A percentile compares a stretch with the other conserved stretches of the same genome.
Conservation (phyloP, 345 rosid genomes). For the Nasturtium officinale region DNA sequence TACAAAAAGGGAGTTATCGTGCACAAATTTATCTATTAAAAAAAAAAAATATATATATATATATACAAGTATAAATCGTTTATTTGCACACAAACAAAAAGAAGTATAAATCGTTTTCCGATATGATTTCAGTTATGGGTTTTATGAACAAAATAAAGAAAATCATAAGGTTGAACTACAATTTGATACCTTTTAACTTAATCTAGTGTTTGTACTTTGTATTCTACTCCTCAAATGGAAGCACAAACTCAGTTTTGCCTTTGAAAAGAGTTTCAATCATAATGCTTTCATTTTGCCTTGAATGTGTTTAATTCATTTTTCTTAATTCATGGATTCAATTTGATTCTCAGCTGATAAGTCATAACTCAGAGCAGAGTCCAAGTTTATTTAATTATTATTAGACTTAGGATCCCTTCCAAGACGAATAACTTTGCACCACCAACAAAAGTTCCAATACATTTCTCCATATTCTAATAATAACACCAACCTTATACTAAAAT, state of each 20-base stretch:
- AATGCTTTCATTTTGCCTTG: not conserved
- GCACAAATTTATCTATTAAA: not conserved
- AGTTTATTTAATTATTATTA: not conserved
- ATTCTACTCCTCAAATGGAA: conserved; percentile 5
- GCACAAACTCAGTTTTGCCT: not conserved
- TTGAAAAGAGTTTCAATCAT: not conserved
- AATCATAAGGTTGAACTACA: not conserved
- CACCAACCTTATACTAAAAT: conserved; percentile 5
- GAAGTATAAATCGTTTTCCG: not conserved
- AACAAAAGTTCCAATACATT: not conserved
- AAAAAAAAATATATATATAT: no score
- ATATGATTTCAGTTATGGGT: not conserved
- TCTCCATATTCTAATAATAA: not conserved
- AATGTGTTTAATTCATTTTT: not conserved
- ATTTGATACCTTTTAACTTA: not conserved
- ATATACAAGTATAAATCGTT: no score
- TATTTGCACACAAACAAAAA: no score
- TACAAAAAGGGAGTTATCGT: not conserved
- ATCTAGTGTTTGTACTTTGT: not conserved
- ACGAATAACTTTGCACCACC: not conserved
- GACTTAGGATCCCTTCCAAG: not conserved
- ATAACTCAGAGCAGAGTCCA: not conserved
- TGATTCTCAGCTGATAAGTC: not conserved
- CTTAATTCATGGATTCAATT: not conserved
- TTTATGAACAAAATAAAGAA: not conserved